Percentiles rank a stretch among this genome's conserved stretches.
Evolutionary conservation across 345 rosid genomes (phyloP).

Genomic region (Eucalyptus marginata): DNA sequence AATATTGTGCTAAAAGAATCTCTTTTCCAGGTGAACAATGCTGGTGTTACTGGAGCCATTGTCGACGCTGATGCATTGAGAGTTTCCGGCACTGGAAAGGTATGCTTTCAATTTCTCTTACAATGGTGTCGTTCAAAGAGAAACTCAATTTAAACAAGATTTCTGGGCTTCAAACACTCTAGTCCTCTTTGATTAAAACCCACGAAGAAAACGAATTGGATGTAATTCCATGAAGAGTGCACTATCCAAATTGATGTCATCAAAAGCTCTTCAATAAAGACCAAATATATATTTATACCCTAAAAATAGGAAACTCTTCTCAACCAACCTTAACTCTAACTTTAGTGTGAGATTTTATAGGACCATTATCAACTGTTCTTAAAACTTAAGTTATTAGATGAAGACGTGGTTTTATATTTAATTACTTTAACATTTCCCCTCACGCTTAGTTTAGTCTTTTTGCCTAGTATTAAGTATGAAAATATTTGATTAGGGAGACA

Average conservation of each 20-base stretch:
- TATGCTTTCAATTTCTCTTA: background rate
- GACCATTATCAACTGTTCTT: accelerated
- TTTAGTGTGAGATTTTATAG: background rate
- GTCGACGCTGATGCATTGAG: background rate
- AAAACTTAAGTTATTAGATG: too few species aligned
- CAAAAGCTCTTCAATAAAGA: background rate
- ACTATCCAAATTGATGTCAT: background rate
- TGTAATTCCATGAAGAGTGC: background rate
- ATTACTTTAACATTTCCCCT: too few species aligned
- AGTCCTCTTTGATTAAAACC: background rate
- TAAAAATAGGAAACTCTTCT: background rate
- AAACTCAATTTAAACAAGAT: background rate
- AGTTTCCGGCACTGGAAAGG: background rate
- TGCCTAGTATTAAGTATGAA: too few species aligned
- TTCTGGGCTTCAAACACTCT: background rate
- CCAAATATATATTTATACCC: background rate
- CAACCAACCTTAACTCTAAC: background rate
- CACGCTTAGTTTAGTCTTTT: too few species aligned
- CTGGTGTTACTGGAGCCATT: background rate
- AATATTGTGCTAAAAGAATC: background rate
- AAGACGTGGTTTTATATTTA: too few species aligned
- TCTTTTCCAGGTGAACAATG: background rate
- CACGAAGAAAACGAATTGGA: background rate
- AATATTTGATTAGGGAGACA: too few species aligned
- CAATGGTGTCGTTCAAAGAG: background rate